Evolutionary conservation across 2,329 filamentous ascomycete species (phyloP), one percentile per base, ranked within the genome.

Genomic region (Monosporascus sp.): DNA sequence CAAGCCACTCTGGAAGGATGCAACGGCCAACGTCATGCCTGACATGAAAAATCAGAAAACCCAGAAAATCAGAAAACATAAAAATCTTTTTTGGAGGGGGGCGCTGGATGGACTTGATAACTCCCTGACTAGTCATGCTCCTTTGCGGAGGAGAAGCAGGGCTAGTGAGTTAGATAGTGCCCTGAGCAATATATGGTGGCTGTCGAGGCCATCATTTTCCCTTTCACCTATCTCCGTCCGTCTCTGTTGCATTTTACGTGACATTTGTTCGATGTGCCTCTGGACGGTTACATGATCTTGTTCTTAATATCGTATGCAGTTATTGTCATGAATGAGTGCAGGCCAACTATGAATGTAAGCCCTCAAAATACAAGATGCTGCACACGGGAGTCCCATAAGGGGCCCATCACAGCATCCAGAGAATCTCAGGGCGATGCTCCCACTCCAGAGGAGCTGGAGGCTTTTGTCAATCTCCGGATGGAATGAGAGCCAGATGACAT

Each of bases 401-500:
- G 28, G 11, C 11, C 31, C 31, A 35, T 35, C 31, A 35, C 31
- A 35, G 31, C 31, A 14, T 14, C 31, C 11, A 35, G 31, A 49
- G 37, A 52, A 50, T 46, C n/a, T 15, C 43, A 37, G 40, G 38
- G 48, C 31, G 28, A 15, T 20, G 5, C 20, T 26, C 31, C 9
- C 37, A 28, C 20, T 9, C 24, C 44, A 43, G 47, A 55, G 37
- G 7, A 44, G 38, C 44, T 47, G 48, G 31, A 35, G 31, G 31
- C 31, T 35, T 24, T 40, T 35, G 24, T 68, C 62, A 43, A 58
- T 74, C 61, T 73, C 64, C 69, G 70, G 69, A 72, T 65, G 64
- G 69, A 72, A 73, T 73, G 71, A 73, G 71, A 74, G 70, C 70
- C 65, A 70, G 62, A 69, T 72, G 64, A 72, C 69, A 70, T 60